Percentiles rank a stretch among this genome's conserved stretches.
These are phyloP conservation scores for Oxyria digyna DNA, from an alignment of 148 eudicot genomes.

Conservation along the genomic window DNA sequence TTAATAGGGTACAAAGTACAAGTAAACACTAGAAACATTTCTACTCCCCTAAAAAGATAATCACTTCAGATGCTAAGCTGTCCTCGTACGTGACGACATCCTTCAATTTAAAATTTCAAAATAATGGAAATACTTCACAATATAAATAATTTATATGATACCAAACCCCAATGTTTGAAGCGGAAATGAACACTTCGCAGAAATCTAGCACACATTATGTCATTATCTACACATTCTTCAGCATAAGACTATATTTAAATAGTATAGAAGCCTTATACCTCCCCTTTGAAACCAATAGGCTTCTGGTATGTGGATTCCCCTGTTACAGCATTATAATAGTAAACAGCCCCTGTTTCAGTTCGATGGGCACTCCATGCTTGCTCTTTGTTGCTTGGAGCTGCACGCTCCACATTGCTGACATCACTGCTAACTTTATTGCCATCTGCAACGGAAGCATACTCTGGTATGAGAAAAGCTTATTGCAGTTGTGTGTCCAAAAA, in stretches of 20 bases:
- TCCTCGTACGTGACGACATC: background rate
- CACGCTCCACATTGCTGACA: conserved; percentile 21
- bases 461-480: background rate
- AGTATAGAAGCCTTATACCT: conserved; percentile 31
- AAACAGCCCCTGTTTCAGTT: conserved; percentile 71
- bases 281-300: conserved; percentile 70
- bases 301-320: conserved; percentile 88
- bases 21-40: background rate
- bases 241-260: background rate
- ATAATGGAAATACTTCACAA: background rate
- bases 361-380: conserved; percentile 94
- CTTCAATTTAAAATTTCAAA: background rate
- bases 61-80: background rate
- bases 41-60: background rate
- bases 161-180: background rate
- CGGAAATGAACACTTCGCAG: background rate
- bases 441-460: conserved; percentile 26
- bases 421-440: conserved; percentile 24
- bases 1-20: background rate
- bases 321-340: conserved; percentile 81
- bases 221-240: background rate
- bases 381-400: conserved; percentile 24
- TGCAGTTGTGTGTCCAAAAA: background rate
- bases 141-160: background rate
- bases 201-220: background rate